These are phyloP conservation scores for Ilyonectria robusta DNA, from an alignment of 2,329 filamentous ascomycete species.

Conservation along the genomic window DNA sequence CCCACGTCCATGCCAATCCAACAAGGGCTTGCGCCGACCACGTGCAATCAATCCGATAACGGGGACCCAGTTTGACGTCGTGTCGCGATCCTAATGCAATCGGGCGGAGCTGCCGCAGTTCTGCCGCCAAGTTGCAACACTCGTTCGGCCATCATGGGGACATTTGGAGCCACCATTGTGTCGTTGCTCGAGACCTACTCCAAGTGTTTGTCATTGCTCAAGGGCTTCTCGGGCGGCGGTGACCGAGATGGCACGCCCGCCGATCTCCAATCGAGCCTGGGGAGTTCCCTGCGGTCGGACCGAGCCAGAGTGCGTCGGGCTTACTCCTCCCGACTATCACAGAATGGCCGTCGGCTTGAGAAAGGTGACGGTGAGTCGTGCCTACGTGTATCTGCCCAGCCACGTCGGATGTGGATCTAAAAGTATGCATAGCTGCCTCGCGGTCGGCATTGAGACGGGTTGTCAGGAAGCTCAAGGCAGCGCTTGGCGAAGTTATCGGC, in stretches of 20 bases:
- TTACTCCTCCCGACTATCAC: conserved; percentile 59
- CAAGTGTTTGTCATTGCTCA: conserved; percentile 60
- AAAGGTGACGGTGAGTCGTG: conserved; percentile 63
- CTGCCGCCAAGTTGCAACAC: conserved; percentile 26
- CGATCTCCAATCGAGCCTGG: conserved; percentile 46
- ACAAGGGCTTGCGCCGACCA: conserved; percentile 33
- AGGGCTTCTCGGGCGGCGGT: conserved; percentile 48
- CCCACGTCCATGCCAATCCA: conserved; percentile 11
- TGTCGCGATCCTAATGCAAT: conserved; percentile 37
- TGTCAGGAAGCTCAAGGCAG: conserved; percentile 59
- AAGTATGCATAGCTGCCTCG: conserved; percentile 51
- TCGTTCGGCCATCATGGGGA: conserved; percentile 45
- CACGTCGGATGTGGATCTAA: conserved; percentile 31
- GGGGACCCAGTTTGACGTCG: conserved; percentile 29
- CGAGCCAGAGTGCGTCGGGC: conserved; percentile 58
- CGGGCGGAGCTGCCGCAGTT: conserved; percentile 31
- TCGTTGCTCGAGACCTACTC: conserved; percentile 64
- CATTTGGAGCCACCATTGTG: conserved; percentile 60
- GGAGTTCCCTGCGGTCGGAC: conserved; percentile 56
- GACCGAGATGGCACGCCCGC: conserved; percentile 42
- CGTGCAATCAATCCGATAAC: conserved; percentile 39
- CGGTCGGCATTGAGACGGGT: conserved; percentile 58
- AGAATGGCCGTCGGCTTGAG: conserved; percentile 59
- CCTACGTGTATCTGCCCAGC: conserved; percentile 22
- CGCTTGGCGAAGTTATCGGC: conserved; percentile 58